A percentile compares a stretch with the other conserved stretches of the same genome.
These are phyloP conservation scores for Pythium brassicae DNA, from an alignment of 352 stramenopile genomes.

Conservation along the genomic window DNA sequence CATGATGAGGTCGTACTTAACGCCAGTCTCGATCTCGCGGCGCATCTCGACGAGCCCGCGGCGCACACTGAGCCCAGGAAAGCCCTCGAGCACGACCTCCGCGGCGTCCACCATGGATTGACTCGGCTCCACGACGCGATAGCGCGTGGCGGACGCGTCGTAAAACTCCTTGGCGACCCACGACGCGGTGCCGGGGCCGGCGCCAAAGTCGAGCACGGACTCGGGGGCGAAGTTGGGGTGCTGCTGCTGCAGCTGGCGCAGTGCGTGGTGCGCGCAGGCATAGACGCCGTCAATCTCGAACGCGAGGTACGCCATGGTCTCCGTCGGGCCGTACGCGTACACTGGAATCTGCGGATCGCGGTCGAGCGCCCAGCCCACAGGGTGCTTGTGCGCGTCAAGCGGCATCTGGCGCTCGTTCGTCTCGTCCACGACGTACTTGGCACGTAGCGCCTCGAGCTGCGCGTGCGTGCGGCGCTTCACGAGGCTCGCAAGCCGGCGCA, in stretches of 20 bases:
- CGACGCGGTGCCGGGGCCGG: constrained; percentile 64
- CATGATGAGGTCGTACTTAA: constrained; percentile 77
- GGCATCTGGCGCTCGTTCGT: constrained; percentile 48
- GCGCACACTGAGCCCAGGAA: constrained; percentile 69
- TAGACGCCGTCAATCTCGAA: constrained; percentile 75
- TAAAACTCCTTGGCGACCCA: constrained; percentile 79
- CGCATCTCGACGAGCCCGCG: constrained; percentile 72
- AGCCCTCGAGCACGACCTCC: constrained; percentile 64
- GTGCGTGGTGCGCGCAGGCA: constrained; percentile 61
- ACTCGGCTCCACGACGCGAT: constrained; percentile 76
- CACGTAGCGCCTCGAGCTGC: constrained; percentile 65
- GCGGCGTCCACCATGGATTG: constrained; percentile 85
- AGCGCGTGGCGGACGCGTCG: constrained; percentile 49
- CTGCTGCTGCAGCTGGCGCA: constrained; percentile 54
- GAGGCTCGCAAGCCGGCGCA: constrained; percentile 51
- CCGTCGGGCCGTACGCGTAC: constrained; percentile 60
- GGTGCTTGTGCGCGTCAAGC: constrained; percentile 73
- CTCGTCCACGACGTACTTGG: constrained; percentile 45
- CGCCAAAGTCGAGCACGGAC: constrained; percentile 76
- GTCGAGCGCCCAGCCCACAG: constrained; percentile 77
- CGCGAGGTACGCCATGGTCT: constrained; percentile 72
- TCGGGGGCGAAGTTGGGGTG: constrained; percentile 52
- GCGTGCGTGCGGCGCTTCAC: constrained; percentile 71
- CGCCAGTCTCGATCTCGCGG: constrained; percentile 59
- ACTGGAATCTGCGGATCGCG: constrained; percentile 56